These are phyloP conservation scores for Platanus orientalis DNA, from an alignment of 164 flowering plant species.

Conservation along the genomic window DNA sequence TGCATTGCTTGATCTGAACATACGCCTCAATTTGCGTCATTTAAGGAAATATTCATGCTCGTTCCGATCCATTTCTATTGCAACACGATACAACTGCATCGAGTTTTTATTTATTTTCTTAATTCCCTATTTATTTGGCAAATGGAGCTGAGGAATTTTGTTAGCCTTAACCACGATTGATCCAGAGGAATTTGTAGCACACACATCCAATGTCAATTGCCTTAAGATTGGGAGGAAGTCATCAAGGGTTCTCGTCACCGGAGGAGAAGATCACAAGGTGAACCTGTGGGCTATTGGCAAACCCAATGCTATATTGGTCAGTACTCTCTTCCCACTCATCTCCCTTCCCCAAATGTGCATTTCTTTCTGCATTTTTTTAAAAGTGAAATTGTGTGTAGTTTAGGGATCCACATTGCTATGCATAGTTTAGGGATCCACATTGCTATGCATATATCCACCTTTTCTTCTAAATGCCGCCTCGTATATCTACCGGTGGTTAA, in stretches of 20 bases:
- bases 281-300: constrained; percentile 98
- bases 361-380: neutral
- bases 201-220: constrained; percentile 83
- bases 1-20: constrained; percentile 10
- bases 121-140: neutral
- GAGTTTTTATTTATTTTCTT: neutral
- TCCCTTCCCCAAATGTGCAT: neutral
- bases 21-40: neutral
- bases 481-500: too few species aligned
- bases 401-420: neutral
- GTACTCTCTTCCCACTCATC: constrained; percentile 17
- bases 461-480: neutral
- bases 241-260: constrained; percentile 89
- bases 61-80: neutral
- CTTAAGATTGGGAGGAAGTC: constrained; percentile 92
- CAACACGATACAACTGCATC: too few species aligned
- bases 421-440: neutral
- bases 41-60: neutral
- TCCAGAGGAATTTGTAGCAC: constrained; percentile 97
- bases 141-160: neutral
- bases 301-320: constrained; percentile 85
- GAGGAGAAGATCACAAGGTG: constrained; percentile 98
- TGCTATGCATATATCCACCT: neutral
- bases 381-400: neutral
- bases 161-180: constrained; percentile 31